Base-by-base conservation (phyloP, 2,329 filamentous ascomycete species). In the Aureobasidium sp. region DNA sequence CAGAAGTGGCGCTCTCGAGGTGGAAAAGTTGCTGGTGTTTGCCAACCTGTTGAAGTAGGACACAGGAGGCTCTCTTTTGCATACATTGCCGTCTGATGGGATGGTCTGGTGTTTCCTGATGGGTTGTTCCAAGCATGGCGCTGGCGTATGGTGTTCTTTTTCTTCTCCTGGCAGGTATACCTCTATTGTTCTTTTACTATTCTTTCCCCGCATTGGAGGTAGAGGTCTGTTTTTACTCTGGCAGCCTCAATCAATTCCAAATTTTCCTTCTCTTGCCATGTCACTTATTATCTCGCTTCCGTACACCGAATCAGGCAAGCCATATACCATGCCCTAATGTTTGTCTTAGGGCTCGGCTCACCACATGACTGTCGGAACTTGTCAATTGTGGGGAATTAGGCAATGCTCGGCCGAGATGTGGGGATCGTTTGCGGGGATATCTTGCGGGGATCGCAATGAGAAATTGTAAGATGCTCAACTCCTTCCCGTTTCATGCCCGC, bases 1-100 rank as follows among this genome's bases (percentile, higher is more conserved):
- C 29, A 64, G 63, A 7, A 70, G 66, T 70, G 62, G 74, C 85
- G 47, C 55, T 11, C 45, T 87, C 39, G 90, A 94, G 71, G 78
- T 92, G 65, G 91, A 97, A 77, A 88, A 87, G 68, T 81, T 91
- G 62, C 90, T 85, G 1, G 79, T 94, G 31, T 89, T 89, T 74
- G 82, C 88, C 64, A 88, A 94, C 73, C 75, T 95, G 1, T 1
- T 57, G 14, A 57, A 57, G 41, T 57, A 57, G 29, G 12, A 29
- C 29, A 7, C 20, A 17, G 51, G 36, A 39, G 14, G 15, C 2
- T 22, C 5, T 41, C 4, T 29, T 11, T 55, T 22, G 25, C 22
- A 20, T 31, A 2, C 11, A 5, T 25, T 29, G 37, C 22, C 22
- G 36, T 31, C 20, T 5, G 29, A 29, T n/a, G 25, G 45, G 27